Conservation (phyloP, 805 yeast genomes). For the Candida tammaniensis region DNA sequence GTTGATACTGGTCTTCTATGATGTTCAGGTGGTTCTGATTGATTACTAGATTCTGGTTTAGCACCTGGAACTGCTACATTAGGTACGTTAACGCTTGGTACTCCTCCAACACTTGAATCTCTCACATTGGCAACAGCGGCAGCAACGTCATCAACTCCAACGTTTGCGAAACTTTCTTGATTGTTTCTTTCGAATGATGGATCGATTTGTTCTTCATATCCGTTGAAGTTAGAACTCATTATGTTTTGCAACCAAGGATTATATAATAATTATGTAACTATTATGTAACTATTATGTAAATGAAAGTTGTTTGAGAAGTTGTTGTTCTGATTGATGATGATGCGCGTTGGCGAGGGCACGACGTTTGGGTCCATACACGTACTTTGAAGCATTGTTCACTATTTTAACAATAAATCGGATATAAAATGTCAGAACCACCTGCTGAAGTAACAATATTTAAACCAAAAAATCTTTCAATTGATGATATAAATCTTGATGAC, state of each 20-base stretch:
- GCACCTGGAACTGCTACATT: conserved; percentile 7
- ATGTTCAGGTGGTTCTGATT: conserved; percentile 2
- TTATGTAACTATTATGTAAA: too few relatives aligned
- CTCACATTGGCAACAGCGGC: conserved; percentile 17
- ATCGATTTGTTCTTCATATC: conserved; percentile 26
- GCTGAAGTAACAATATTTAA: too few relatives aligned
- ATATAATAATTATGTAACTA: conserved; percentile 1
- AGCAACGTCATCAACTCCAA: conserved; percentile 18
- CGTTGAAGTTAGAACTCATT: conserved; percentile 15
- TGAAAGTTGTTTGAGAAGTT: too few relatives aligned
- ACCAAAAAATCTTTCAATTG: too few relatives aligned
- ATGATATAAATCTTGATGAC: too few relatives aligned
- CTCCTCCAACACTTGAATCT: not conserved
- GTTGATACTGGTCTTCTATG: conserved; percentile 44
- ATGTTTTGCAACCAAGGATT: not conserved
- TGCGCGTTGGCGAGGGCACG: too few relatives aligned
- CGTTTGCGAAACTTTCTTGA: conserved; percentile 8
- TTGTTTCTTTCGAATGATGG: conserved; percentile 27
- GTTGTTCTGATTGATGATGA: too few relatives aligned
- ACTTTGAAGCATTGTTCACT: too few relatives aligned
- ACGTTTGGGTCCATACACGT: too few relatives aligned
- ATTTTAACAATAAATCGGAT: too few relatives aligned
- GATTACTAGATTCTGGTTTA: conserved; percentile 13
- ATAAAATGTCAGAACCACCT: too few relatives aligned
- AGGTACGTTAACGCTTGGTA: conserved; percentile 4